Percentiles rank a stretch among this genome's conserved stretches.
These are phyloP conservation scores for Sporothrix schenckii DNA, from an alignment of 2,329 filamentous ascomycete species.

Conservation along the genomic window DNA sequence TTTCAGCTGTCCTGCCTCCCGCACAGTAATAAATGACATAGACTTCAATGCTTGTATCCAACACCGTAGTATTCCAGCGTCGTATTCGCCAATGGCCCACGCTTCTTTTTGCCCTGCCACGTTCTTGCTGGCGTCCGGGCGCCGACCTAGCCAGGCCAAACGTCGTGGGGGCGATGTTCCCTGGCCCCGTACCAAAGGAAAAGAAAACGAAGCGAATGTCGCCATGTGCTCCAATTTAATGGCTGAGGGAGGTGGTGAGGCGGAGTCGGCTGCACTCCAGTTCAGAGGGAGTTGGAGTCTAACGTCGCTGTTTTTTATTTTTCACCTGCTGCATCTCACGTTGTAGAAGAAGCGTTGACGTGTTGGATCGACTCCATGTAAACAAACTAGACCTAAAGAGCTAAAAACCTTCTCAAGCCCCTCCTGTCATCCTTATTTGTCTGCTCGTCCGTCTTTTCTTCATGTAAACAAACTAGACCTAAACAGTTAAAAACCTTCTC, in stretches of 20 bases:
- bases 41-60: not conserved
- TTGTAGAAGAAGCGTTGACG: not conserved
- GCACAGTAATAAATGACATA: not conserved
- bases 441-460: not conserved
- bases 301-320: not conserved
- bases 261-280: not conserved
- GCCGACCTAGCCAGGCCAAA: conserved; percentile 4
- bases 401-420: conserved; percentile 11
- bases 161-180: conserved; percentile 3
- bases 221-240: not conserved
- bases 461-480: conserved; percentile 19
- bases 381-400: conserved; percentile 18
- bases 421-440: not conserved
- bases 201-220: not conserved
- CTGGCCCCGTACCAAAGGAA: not conserved
- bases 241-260: not conserved
- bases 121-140: not conserved
- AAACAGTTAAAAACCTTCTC: conserved; percentile 15
- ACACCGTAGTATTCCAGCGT: not conserved
- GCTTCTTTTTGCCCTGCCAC: not conserved
- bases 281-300: not conserved
- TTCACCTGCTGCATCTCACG: not conserved
- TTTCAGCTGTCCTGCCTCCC: not conserved
- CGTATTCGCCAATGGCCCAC: not conserved
- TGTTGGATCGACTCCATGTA: not conserved